Base-by-base conservation (phyloP, 2,329 filamentous ascomycete species). In the Calonectria pteridis region DNA sequence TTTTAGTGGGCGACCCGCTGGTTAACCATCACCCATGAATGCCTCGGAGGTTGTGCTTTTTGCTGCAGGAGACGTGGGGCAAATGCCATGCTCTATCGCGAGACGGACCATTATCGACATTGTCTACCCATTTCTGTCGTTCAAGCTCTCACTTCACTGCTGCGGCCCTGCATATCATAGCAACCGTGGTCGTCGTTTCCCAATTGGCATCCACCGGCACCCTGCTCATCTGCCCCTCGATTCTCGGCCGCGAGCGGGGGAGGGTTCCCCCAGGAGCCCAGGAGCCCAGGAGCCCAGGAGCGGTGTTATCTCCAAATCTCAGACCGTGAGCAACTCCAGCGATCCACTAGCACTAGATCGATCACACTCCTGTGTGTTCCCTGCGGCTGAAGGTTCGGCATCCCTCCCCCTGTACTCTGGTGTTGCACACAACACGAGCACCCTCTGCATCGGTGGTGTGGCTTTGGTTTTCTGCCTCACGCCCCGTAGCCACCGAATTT, bases 321-420 rank as follows among this genome's bases (percentile, higher is more conserved):
- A 69, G 71, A 75, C 62, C 46, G 70, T 72, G 67, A 73, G 70
- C 58, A 73, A 62, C 31, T 73, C 64, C 58, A 76, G 66, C 63
- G 73, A 75, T 78, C 73, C 77, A 79, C 77, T 69, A 74, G 31
- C 40, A 49, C 46, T 37, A 73, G 73, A 79, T 80, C 77, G 73
- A 77, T 78, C 72, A 51, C 53, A 23, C 58, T 62, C 59, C 66
- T 51, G 55, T 16, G 55, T n/a, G 65, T 78, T 58, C 53, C 74
- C 73, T 79, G 76, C 67, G 74, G 62, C 75, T 75, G 76, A 70
- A 74, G 51, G 69, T 37, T 69, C 33, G 29, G 29, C 63, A 80
- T 74, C 76, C 76, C 69, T 77, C 71, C 73, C 23, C 55, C 77
- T 76, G 71, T 55, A 18, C 50, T 53, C 43, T 55, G 29, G 71